A percentile compares a stretch with the other conserved stretches of the same genome.
Evolutionary conservation across 495 filamentous ascomycete species (phyloP).

Genomic region (Aspergillus olivimuriae): DNA sequence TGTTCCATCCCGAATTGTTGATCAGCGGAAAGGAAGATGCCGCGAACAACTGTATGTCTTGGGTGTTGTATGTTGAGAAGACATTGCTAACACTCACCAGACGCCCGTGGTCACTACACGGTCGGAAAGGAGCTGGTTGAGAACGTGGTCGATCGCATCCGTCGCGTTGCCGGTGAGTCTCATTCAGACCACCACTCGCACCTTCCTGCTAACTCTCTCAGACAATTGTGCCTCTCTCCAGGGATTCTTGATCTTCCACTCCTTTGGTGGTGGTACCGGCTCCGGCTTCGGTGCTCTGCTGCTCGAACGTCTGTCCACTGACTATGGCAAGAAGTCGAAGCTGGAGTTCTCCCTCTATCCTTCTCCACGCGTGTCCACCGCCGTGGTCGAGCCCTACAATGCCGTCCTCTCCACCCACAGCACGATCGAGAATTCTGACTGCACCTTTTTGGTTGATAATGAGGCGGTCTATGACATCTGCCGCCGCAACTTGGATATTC

Average conservation of each 20-base stretch:
- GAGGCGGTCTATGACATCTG: conserved; percentile 93
- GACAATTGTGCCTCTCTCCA: conserved; percentile 89
- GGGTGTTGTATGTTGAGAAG: background rate
- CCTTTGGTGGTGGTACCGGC: conserved; percentile 87
- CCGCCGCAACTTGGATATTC: conserved; percentile 80
- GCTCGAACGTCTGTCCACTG: conserved; percentile 78
- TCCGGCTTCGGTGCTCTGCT: conserved; percentile 86
- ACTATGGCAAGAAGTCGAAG: conserved; percentile 94
- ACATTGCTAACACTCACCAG: conserved; percentile 33
- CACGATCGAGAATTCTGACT: conserved; percentile 90
- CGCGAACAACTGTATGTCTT: conserved; percentile 69
- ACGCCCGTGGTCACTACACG: conserved; percentile 90
- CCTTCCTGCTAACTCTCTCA: conserved; percentile 26
- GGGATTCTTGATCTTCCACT: conserved; percentile 91
- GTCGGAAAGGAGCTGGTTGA: conserved; percentile 89
- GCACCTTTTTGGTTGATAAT: conserved; percentile 89
- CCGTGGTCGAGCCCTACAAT: conserved; percentile 92
- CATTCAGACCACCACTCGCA: background rate
- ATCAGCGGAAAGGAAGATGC: conserved; percentile 93
- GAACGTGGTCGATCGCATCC: conserved; percentile 75
- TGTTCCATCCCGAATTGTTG: conserved; percentile 84
- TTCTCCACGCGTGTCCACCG: conserved; percentile 75
- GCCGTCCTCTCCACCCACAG: conserved; percentile 87
- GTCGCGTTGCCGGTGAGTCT: conserved; percentile 65
- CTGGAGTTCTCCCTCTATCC: conserved; percentile 90